Conservation (phyloP, 2,329 filamentous ascomycete genomes). For the Aureobasidium leucospermi region DNA sequence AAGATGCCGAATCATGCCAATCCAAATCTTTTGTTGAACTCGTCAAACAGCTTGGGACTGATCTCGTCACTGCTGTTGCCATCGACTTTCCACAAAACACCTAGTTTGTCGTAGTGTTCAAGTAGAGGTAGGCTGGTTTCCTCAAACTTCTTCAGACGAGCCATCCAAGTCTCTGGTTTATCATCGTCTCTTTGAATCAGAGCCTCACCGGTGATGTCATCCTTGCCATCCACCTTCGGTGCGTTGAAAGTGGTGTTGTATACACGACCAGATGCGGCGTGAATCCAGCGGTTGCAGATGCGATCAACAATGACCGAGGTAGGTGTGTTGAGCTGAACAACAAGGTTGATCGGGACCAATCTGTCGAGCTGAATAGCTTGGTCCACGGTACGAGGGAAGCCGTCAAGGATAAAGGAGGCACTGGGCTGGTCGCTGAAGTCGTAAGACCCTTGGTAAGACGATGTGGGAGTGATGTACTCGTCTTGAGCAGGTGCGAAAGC, state of each 20-base stretch:
- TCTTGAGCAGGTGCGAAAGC: slow-evolving; percentile 24
- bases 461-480: slow-evolving; percentile 34
- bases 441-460: slow-evolving; percentile 30
- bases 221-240: slow-evolving; percentile 69
- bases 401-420: slow-evolving; percentile 91
- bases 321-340: slow-evolving; percentile 79
- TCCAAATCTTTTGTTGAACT: slow-evolving; percentile 71
- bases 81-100: slow-evolving; percentile 77
- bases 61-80: slow-evolving; percentile 94
- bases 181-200: slow-evolving; percentile 81
- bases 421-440: slow-evolving; percentile 58
- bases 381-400: slow-evolving; percentile 79
- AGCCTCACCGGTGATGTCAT: slow-evolving; percentile 85
- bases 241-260: slow-evolving; percentile 94
- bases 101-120: slow-evolving; percentile 79
- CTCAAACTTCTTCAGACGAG: slow-evolving; percentile 73
- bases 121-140: slow-evolving; percentile 79
- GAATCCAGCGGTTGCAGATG: slow-evolving; percentile 88
- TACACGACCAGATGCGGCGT: slow-evolving; percentile 80
- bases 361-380: slow-evolving; percentile 73
- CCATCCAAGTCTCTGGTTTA: slow-evolving; percentile 75
- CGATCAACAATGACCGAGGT: slow-evolving; percentile 79
- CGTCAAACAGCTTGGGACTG: slow-evolving; percentile 74
- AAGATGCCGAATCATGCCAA: not conserved
- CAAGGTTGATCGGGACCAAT: slow-evolving; percentile 90